phyloP scores from a whole-genome alignment of 176 grass and related monocot species.

The Raddia guianensis region DNA sequence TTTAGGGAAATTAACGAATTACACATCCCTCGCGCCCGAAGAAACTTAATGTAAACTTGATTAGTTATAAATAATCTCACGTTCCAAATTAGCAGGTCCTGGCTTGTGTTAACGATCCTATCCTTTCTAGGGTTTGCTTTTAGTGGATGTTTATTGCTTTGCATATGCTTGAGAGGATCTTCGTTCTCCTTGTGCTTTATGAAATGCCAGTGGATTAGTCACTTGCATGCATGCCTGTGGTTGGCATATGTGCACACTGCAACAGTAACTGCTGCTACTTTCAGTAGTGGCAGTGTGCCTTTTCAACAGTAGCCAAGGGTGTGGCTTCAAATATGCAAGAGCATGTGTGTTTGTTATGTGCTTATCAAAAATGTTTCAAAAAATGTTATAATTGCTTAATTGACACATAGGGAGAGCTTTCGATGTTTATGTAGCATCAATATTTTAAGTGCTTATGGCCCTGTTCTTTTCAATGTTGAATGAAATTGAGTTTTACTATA shows the following conservation, averaged over 20 bases:
- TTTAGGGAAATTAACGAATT: not conserved
- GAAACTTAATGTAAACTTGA: not conserved
- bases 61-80: not conserved
- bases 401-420: too few relatives aligned
- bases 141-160: not conserved
- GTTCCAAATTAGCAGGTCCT: not conserved
- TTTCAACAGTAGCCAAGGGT: not conserved
- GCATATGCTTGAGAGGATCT: not conserved
- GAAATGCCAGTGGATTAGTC: not conserved
- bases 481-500: too few relatives aligned
- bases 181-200: not conserved
- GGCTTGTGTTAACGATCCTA: not conserved
- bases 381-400: too few relatives aligned
- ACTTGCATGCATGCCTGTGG: not conserved
- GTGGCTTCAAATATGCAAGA: not conserved
- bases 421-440: too few relatives aligned
- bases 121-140: not conserved
- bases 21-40: not conserved
- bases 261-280: not conserved
- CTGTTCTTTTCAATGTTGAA: too few relatives aligned
- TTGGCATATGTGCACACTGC: not conserved
- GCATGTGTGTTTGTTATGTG: too few relatives aligned
- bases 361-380: too few relatives aligned
- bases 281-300: not conserved
- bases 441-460: too few relatives aligned